Conservation (phyloP, 306 rosid species). For the Glycine latifolia region DNA sequence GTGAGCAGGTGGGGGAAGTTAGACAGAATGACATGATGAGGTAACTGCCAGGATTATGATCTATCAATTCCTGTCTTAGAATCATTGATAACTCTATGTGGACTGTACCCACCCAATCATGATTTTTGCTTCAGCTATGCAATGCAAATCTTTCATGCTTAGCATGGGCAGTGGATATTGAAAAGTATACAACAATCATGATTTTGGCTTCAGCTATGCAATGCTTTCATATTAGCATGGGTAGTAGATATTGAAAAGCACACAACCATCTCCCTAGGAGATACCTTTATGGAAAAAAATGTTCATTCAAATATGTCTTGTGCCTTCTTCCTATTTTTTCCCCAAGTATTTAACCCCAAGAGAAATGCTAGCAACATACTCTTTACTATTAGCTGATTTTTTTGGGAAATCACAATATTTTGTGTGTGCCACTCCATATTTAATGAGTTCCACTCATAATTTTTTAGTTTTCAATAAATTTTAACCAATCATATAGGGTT, state of each 20-base stretch:
- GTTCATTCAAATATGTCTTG: too few relatives aligned
- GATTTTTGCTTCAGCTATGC: conserved; percentile 38
- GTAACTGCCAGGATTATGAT: conserved; percentile 13
- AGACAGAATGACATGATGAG: conserved; percentile 18
- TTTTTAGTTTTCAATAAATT: neutral
- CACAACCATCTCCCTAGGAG: conserved; percentile 11
- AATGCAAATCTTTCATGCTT: conserved; percentile 3
- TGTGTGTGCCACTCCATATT: neutral
- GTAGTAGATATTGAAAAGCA: conserved; percentile 25
- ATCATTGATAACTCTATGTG: conserved; percentile 16
- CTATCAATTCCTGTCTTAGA: conserved; percentile 2
- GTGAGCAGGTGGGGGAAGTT: neutral
- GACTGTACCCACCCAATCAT: conserved; percentile 13
- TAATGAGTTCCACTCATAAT: neutral
- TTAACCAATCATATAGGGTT: too few relatives aligned
- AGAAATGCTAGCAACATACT: neutral
- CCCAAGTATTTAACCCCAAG: conserved; percentile 8
- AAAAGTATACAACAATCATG: conserved; percentile 28
- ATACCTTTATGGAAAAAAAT: neutral
- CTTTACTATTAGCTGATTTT: neutral
- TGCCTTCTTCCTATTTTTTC: conserved; percentile 28
- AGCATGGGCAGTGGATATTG: conserved; percentile 31
- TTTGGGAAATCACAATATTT: neutral
- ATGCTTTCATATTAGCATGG: conserved; percentile 3
- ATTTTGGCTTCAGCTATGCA: conserved; percentile 35